phyloP scores from a whole-genome alignment of 2,329 filamentous ascomycete species.

The Huntiella moniliformis region DNA sequence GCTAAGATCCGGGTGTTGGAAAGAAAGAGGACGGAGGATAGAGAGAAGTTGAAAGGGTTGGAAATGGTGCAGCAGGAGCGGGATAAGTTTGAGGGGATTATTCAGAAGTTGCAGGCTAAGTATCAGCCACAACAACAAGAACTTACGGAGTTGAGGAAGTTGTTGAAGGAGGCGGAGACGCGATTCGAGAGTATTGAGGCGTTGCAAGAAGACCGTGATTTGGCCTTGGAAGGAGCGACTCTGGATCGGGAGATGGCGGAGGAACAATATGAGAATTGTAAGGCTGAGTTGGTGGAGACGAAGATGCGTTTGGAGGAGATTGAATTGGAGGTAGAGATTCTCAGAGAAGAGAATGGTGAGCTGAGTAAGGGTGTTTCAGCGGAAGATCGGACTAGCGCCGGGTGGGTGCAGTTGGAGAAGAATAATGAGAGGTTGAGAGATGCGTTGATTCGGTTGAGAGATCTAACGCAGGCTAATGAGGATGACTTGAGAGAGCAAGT shows the following conservation, averaged over 20 bases:
- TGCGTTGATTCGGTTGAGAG: constrained; percentile 65
- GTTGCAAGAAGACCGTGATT: constrained; percentile 69
- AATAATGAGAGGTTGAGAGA: constrained; percentile 77
- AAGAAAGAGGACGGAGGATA: constrained; percentile 68
- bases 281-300: constrained; percentile 59
- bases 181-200: constrained; percentile 36
- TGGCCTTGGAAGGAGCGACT: constrained; percentile 66
- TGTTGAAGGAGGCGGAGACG: constrained; percentile 56
- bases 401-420: constrained; percentile 81
- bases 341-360: constrained; percentile 74
- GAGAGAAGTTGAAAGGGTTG: constrained; percentile 63
- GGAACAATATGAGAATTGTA: constrained; percentile 68
- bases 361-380: constrained; percentile 68
- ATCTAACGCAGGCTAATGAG: constrained; percentile 74
- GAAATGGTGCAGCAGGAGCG: constrained; percentile 59
- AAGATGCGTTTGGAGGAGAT: constrained; percentile 66
- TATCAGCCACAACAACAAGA: constrained; percentile 74
- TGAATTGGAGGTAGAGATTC: constrained; percentile 69
- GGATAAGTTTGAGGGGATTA: constrained; percentile 64
- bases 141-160: constrained; percentile 53
- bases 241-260: constrained; percentile 94
- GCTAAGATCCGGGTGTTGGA: constrained; percentile 75
- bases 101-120: constrained; percentile 79
- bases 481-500: constrained; percentile 59
- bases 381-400: constrained; percentile 69